A percentile compares a stretch with the other conserved stretches of the same genome.
phyloP scores from a whole-genome alignment of 495 filamentous ascomycete species.

The Entonaema liquescens region DNA sequence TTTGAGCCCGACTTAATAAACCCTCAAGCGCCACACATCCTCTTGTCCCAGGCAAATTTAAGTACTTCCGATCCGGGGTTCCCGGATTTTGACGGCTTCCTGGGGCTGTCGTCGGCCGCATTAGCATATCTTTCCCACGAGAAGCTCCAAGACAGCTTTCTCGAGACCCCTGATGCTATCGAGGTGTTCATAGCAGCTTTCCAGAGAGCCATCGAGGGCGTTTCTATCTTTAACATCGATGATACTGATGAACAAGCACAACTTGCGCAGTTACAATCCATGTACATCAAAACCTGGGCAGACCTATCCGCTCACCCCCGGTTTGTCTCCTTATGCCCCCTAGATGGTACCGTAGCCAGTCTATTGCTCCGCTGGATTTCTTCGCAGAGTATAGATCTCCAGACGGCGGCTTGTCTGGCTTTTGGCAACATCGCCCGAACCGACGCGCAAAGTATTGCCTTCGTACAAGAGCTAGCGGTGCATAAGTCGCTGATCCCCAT shows the following conservation, averaged over 20 bases:
- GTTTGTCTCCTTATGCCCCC: constrained; percentile 55
- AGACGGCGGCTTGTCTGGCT: constrained; percentile 77
- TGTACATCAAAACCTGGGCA: constrained; percentile 66
- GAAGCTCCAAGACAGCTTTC: constrained; percentile 54
- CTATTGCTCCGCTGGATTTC: constrained; percentile 60
- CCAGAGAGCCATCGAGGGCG: constrained; percentile 42
- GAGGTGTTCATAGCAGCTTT: constrained; percentile 47
- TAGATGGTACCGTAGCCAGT: constrained; percentile 56
- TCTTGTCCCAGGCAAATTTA: constrained; percentile 46
- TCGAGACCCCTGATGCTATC: constrained; percentile 48
- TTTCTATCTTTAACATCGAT: constrained; percentile 32
- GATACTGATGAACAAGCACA: constrained; percentile 60
- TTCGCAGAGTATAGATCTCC: constrained; percentile 55
- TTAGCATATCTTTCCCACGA: constrained; percentile 54
- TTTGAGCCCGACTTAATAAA: constrained; percentile 48
- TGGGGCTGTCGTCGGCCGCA: constrained; percentile 47
- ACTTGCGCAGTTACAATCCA: constrained; percentile 62
- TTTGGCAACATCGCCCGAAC: constrained; percentile 82
- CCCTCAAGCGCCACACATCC: constrained; percentile 44
- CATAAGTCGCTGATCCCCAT: constrained; percentile 65
- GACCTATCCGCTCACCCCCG: constrained; percentile 68
- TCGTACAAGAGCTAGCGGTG: constrained; percentile 63
- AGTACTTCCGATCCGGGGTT: constrained; percentile 9
- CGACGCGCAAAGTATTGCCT: constrained; percentile 66
- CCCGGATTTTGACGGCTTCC: constrained; percentile 50